Conservation (phyloP, 768 basidiomycete species). For the Boletus rubropictus region DNA sequence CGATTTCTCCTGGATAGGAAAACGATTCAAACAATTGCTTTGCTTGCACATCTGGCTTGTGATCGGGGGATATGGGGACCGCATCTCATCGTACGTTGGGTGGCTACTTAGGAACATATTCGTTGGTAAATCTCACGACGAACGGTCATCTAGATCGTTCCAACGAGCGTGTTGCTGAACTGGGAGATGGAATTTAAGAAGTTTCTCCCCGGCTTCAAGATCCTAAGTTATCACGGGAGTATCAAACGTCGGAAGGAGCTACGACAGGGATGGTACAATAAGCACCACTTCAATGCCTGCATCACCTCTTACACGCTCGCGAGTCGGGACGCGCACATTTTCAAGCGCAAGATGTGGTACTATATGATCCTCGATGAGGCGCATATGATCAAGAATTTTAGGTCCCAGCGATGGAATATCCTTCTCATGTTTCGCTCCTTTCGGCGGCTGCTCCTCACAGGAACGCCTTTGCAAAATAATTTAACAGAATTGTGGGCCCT, state of each 20-base stretch:
- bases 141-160: conserved; percentile 53
- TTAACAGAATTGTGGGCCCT: conserved; percentile 94
- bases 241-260: conserved; percentile 86
- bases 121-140: conserved; percentile 1
- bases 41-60: conserved; percentile 88
- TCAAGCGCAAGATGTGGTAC: conserved; percentile 91
- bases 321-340: conserved; percentile 84
- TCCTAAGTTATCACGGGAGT: conserved; percentile 85
- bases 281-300: conserved; percentile 87
- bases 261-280: conserved; percentile 86
- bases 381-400: conserved; percentile 97
- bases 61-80: conserved; percentile 90
- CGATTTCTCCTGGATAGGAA: conserved; percentile 46
- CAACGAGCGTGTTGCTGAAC: conserved; percentile 89
- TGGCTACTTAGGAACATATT: neutral
- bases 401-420: conserved; percentile 89
- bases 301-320: conserved; percentile 92
- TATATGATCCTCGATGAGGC: conserved; percentile 96
- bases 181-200: conserved; percentile 99
- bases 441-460: conserved; percentile 84
- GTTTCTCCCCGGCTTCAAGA: conserved; percentile 83
- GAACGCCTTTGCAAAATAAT: conserved; percentile 96
- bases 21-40: conserved; percentile 94
- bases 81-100: conserved; percentile 65
- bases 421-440: conserved; percentile 83